phyloP scores from a whole-genome alignment of 768 basidiomycete species.

The Dictyophora rubrovolvata region DNA sequence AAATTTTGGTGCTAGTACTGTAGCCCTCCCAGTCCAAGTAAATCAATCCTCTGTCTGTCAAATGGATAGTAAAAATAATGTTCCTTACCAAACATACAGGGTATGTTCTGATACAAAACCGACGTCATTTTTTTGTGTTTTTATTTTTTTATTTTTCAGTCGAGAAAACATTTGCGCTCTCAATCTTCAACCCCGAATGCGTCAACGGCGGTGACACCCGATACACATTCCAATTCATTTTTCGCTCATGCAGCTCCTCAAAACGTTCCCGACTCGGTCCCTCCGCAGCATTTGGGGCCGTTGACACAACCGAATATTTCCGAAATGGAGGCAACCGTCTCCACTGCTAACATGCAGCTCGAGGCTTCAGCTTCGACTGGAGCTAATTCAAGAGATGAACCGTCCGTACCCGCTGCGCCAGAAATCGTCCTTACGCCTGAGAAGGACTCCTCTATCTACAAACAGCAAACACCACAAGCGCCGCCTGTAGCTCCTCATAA shows the following conservation, averaged over 20 bases:
- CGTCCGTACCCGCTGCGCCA: conserved; percentile 5
- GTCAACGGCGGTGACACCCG: background rate
- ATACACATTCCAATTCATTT: background rate
- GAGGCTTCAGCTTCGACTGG: conserved; percentile 14
- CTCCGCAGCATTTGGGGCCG: background rate
- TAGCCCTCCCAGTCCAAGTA: background rate
- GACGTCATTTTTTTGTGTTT: background rate
- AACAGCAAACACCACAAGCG: background rate
- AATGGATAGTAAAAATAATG: conserved; percentile 10
- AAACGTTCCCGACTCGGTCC: background rate
- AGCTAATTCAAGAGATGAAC: conserved; percentile 12
- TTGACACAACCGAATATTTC: background rate
- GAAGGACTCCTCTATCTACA: conserved; percentile 1
- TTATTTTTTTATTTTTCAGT: conserved; percentile 18
- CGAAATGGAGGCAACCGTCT: background rate
- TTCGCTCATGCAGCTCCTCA: background rate
- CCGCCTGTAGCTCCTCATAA: background rate
- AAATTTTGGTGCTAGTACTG: background rate
- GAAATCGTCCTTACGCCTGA: background rate
- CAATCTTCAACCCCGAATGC: conserved; percentile 20
- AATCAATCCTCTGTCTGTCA: background rate
- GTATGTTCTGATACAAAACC: conserved; percentile 17
- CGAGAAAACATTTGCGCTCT: conserved; percentile 38
- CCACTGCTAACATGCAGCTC: background rate
- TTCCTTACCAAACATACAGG: conserved; percentile 44